phyloP scores from a whole-genome alignment of 2,329 filamentous ascomycete genomes.

The Stagonosporopsis rhizophila region DNA sequence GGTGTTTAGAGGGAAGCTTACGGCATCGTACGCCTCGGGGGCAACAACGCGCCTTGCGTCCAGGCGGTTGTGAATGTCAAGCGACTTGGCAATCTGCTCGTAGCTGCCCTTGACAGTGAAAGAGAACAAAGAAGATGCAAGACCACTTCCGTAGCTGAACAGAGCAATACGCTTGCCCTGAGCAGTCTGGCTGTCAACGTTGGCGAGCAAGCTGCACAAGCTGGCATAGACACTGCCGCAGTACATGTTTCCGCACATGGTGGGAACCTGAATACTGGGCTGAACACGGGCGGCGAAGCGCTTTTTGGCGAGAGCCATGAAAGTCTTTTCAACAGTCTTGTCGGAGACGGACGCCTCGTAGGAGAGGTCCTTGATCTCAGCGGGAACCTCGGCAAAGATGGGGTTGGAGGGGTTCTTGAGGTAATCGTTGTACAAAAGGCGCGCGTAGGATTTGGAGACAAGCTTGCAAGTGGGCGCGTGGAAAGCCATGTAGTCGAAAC shows the following conservation, averaged over 20 bases:
- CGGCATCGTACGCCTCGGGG: constrained; percentile 58
- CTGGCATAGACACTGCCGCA: constrained; percentile 60
- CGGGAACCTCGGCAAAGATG: constrained; percentile 58
- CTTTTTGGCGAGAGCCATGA: constrained; percentile 61
- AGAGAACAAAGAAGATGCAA: constrained; percentile 60
- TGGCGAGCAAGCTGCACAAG: constrained; percentile 57
- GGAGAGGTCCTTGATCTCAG: constrained; percentile 56
- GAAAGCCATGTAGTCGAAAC: constrained; percentile 64
- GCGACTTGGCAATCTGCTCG: constrained; percentile 55
- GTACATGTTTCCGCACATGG: constrained; percentile 65
- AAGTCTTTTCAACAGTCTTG: constrained; percentile 62
- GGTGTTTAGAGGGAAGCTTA: constrained; percentile 31
- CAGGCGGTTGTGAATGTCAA: constrained; percentile 57
- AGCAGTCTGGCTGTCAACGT: constrained; percentile 54
- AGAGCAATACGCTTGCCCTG: constrained; percentile 60
- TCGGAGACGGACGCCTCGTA: constrained; percentile 58
- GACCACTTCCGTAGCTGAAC: constrained; percentile 62
- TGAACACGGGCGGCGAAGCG: constrained; percentile 58
- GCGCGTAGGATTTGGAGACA: constrained; percentile 62
- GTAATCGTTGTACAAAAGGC: constrained; percentile 62
- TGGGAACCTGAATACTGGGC: constrained; percentile 59
- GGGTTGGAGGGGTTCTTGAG: constrained; percentile 55
- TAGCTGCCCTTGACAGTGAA: constrained; percentile 57
- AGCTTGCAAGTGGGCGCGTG: constrained; percentile 63
- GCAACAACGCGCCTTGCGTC: constrained; percentile 54